A percentile compares a stretch with the other conserved stretches of the same genome.
phyloP scores from a whole-genome alignment of 176 grass and related monocot genomes.

The Oryza brachyantha region DNA sequence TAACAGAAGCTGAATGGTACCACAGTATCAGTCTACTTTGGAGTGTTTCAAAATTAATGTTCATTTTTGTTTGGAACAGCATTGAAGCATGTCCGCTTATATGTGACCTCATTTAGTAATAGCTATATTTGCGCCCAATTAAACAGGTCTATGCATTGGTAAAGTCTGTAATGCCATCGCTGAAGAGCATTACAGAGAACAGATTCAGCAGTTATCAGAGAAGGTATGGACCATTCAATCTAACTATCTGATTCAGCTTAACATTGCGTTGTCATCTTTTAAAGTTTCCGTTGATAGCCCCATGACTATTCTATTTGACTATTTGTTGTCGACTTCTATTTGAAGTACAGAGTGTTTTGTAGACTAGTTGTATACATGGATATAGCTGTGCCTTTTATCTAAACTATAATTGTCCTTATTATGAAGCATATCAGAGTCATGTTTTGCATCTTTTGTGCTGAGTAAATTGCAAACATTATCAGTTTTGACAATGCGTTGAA shows the following conservation, averaged over 20 bases:
- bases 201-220: conserved; percentile 60
- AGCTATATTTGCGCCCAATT: not conserved
- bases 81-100: not conserved
- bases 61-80: not conserved
- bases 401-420: not conserved
- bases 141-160: conserved; percentile 42
- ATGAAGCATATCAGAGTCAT: not conserved
- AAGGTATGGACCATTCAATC: conserved; percentile 36
- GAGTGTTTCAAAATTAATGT: not conserved
- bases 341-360: not conserved
- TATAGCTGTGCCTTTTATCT: not conserved
- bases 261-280: not conserved
- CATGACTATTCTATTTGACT: not conserved
- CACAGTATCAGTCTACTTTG: not conserved
- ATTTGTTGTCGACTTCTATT: conserved; percentile 2
- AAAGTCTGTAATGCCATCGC: conserved; percentile 38
- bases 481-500: not conserved
- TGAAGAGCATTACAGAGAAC: conserved; percentile 45
- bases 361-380: not conserved
- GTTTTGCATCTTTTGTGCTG: not conserved
- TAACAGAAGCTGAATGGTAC: not conserved
- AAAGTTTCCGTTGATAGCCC: not conserved
- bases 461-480: not conserved
- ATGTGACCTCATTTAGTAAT: conserved; percentile 15
- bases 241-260: not conserved